phyloP scores from a whole-genome alignment of 768 basidiomycete species.

The Russula sp. region DNA sequence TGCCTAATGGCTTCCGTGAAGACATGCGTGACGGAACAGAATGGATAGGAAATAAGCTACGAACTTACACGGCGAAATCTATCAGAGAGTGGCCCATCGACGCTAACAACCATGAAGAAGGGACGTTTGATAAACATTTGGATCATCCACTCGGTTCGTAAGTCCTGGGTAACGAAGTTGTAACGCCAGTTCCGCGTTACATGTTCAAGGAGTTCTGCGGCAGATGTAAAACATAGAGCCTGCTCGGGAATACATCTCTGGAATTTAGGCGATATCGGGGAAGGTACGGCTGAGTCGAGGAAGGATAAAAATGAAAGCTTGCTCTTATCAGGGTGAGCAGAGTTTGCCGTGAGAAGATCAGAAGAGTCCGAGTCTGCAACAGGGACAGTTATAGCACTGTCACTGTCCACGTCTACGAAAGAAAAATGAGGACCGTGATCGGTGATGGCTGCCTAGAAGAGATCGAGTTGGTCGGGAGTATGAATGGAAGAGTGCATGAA shows the following conservation, averaged over 20 bases:
- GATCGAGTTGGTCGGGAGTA: background rate
- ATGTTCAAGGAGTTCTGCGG: conserved; percentile 56
- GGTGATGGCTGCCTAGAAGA: background rate
- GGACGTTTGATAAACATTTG: conserved; percentile 76
- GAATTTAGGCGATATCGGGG: conserved; percentile 10
- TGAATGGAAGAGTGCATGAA: background rate
- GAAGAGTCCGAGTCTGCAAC: background rate
- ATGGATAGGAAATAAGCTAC: background rate
- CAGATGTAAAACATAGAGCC: conserved; percentile 38
- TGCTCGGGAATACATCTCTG: conserved; percentile 9
- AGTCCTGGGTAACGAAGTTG: conserved; percentile 76
- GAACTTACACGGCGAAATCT: conserved; percentile 58
- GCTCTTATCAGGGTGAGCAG: background rate
- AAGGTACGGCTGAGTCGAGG: conserved; percentile 12
- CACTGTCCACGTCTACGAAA: conserved; percentile 8
- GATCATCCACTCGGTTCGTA: conserved; percentile 50
- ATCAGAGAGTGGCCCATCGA: conserved; percentile 75
- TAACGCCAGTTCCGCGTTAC: conserved; percentile 77
- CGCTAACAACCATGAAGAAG: conserved; percentile 77
- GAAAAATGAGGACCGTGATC: conserved; percentile 1
- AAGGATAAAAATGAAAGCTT: conserved; percentile 20
- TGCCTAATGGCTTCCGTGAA: conserved; percentile 12
- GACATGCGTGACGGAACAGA: conserved; percentile 11
- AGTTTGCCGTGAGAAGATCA: background rate
- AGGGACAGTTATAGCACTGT: background rate